A percentile compares a stretch with the other conserved stretches of the same genome.
These are phyloP conservation scores for Sechiopsis laciniata DNA, from an alignment of 306 rosid genomes.

Conservation along the genomic window DNA sequence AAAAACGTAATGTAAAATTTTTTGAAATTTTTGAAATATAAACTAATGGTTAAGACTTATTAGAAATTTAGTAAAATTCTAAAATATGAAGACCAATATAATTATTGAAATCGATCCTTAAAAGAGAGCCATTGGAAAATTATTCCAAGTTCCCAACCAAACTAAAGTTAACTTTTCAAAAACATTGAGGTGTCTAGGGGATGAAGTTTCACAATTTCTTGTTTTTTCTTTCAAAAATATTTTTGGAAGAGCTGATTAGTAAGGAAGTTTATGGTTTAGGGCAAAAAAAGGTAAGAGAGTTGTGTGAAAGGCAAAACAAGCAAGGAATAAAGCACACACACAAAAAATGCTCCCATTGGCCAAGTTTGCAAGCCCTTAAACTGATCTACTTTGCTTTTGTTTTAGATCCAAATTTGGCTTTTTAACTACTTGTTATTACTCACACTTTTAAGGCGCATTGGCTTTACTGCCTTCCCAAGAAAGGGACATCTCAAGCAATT, in stretches of 20 bases:
- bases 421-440: neutral
- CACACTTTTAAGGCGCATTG: neutral
- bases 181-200: neutral
- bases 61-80: no score
- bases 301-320: constrained; percentile 7
- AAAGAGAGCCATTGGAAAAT: neutral
- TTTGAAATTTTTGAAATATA: no score
- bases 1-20: no score
- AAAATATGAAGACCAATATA: no score
- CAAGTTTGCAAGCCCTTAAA: neutral
- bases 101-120: no score
- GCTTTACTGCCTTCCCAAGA: constrained; percentile 20
- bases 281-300: no score
- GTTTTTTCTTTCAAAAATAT: no score
- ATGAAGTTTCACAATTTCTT: neutral
- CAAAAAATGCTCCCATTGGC: neutral
- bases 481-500: constrained; percentile 5
- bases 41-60: no score
- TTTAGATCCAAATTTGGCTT: neutral
- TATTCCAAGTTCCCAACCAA: neutral
- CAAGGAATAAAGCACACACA: constrained; percentile 11
- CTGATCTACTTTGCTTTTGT: neutral
- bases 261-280: neutral
- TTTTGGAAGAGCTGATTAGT: neutral
- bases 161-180: neutral